Evolutionary conservation across 495 filamentous ascomycete species (phyloP).

Genomic region (Hypomontagnella monticulosa): DNA sequence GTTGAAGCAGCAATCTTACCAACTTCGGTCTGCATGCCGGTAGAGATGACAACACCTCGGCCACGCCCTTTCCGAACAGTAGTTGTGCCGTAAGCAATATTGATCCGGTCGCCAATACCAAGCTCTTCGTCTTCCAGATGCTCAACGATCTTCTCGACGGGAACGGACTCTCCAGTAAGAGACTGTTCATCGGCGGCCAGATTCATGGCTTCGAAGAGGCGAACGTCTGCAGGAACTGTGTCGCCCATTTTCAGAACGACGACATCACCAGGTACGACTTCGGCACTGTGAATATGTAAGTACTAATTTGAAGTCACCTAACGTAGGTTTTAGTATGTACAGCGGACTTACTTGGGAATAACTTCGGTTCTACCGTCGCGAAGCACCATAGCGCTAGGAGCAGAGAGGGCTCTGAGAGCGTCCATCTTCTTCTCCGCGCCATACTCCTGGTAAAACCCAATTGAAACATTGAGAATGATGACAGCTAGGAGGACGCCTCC

Average conservation of each 20-base stretch:
- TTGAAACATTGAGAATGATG: slow-evolving; percentile 81
- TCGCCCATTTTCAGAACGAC: slow-evolving; percentile 84
- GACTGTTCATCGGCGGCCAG: slow-evolving; percentile 74
- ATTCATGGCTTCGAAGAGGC: slow-evolving; percentile 82
- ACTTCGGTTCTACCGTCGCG: slow-evolving; percentile 72
- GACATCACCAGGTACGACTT: slow-evolving; percentile 86
- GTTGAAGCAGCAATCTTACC: slow-evolving; percentile 81
- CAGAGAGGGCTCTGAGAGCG: slow-evolving; percentile 77
- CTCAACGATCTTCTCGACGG: slow-evolving; percentile 62
- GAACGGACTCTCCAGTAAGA: slow-evolving; percentile 75
- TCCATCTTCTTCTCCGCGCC: slow-evolving; percentile 89
- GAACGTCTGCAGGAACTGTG: slow-evolving; percentile 80
- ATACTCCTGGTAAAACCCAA: slow-evolving; percentile 84
- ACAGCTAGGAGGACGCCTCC: slow-evolving; percentile 84
- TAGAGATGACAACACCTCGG: slow-evolving; percentile 70
- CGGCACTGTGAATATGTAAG: slow-evolving; percentile 58
- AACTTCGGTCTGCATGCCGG: slow-evolving; percentile 86
- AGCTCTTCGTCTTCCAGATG: slow-evolving; percentile 59
- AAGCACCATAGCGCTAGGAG: slow-evolving; percentile 79
- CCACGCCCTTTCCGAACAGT: slow-evolving; percentile 74
- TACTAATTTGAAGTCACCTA: neutral
- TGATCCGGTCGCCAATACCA: slow-evolving; percentile 71
- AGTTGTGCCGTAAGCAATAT: slow-evolving; percentile 75
- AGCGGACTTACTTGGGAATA: slow-evolving; percentile 64
- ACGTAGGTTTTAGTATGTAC: neutral